Base-by-base conservation (phyloP, 2,329 filamentous ascomycete genomes). In the Elsinoe batatas region DNA sequence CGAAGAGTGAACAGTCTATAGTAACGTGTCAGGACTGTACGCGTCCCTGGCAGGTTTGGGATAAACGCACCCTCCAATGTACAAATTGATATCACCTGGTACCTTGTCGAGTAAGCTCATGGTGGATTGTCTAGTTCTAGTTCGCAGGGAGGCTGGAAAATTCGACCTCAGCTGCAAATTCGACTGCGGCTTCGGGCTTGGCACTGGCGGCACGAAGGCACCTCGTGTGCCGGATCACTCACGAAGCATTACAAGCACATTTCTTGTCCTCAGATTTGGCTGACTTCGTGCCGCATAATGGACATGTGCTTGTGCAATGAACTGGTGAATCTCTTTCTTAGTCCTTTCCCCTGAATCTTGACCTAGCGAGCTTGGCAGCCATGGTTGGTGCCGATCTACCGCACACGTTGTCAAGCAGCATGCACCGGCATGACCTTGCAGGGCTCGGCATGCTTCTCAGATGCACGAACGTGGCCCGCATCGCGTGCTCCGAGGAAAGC, bases 1-100 rank as follows among this genome's bases (percentile, higher is more conserved):
- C 84, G 83, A 60, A 96, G 74, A 40, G 85, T 83, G 74, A 91
- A 91, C 61, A 95, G 79, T 57, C 91, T 95, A 70, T 56, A 57
- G 51, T 37, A 50, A 26, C 43, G 46, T 33, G 44, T 50, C 57
- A 17, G 54, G 55, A 35, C 17, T 10, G 26, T 17, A 35, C 32
- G 22, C 8, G 26, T 13, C 33, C 15, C 15, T 22, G 22, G 32
- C 8, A 38, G 17, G 17, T 22, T 5, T 30, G 26, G 33, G 15
- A 4, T 51, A 35, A 49, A 71, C 79, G 71, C 76, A 91, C 88
- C 88, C 86, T 72, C 88, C 86, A 62, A 93, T 84, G 69, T 84
- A 91, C 61, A 93, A 76, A 60, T 87, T 82, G 59, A 84, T 77
- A 61, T 82, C 78, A 30, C 85, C 85, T 3, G 83, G 80, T 53